Percentiles rank a stretch among this genome's conserved stretches.
Evolutionary conservation across 305 asterid genomes (phyloP).

Genomic region (Fraxinus floribunda): DNA sequence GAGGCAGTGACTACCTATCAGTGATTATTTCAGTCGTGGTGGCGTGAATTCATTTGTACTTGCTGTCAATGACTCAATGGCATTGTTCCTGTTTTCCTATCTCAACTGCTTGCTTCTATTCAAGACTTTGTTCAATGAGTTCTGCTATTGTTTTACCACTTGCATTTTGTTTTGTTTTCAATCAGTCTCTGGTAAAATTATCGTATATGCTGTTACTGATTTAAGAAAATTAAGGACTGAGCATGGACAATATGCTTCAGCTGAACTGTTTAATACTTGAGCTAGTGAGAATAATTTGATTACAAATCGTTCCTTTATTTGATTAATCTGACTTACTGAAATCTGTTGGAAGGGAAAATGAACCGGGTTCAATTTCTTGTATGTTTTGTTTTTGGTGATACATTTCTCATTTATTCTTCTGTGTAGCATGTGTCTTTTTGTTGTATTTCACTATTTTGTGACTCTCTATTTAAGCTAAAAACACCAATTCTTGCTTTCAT

Average conservation of each 20-base stretch:
- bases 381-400: not conserved
- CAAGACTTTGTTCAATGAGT: not conserved
- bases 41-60: not conserved
- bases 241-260: not conserved
- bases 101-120: not conserved
- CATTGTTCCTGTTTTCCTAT: not conserved
- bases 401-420: not conserved
- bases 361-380: not conserved
- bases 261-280: not conserved
- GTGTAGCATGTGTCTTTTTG: not conserved
- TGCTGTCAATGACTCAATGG: not conserved
- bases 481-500: not conserved
- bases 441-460: not conserved
- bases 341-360: not conserved
- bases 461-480: not conserved
- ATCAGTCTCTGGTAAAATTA: not conserved
- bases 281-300: not conserved
- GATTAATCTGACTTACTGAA: not conserved
- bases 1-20: slow-evolving; percentile 9
- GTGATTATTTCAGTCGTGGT: not conserved
- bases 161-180: not conserved
- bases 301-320: not conserved
- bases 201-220: not conserved
- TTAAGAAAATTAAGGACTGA: not conserved
- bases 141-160: not conserved